Conservation (phyloP, 1,284 basidiomycete genomes). For the Tilletia indica region DNA sequence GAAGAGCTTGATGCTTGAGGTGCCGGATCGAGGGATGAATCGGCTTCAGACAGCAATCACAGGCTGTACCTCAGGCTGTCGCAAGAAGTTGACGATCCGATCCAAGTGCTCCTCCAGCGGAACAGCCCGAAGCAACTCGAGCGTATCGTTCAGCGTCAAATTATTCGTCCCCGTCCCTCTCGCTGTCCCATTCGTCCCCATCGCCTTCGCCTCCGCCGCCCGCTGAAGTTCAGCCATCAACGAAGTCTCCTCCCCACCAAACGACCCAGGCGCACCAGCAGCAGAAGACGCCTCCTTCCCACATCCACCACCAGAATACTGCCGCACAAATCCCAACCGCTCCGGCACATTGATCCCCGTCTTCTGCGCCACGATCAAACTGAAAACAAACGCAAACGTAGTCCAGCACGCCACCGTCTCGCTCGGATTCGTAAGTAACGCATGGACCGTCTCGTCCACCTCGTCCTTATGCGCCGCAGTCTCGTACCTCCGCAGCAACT, state of each 20-base stretch:
- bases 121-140: background rate
- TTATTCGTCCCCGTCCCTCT: background rate
- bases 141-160: background rate
- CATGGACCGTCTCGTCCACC: background rate
- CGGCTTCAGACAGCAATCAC: background rate
- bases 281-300: background rate
- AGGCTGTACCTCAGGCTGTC: slow-evolving; percentile 8
- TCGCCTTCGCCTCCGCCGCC: background rate
- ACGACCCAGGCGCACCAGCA: too few species aligned
- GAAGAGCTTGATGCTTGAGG: too few species aligned
- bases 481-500: background rate
- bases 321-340: background rate
- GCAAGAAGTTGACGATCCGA: slow-evolving; percentile 16
- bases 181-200: background rate
- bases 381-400: slow-evolving; percentile 15
- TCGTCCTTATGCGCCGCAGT: background rate
- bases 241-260: background rate
- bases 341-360: slow-evolving; percentile 13
- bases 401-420: slow-evolving; percentile 16
- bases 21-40: too few species aligned
- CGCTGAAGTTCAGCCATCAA: background rate
- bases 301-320: background rate
- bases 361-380: slow-evolving; percentile 12
- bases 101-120: slow-evolving; percentile 15
- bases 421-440: background rate